Percentiles rank a stretch among this genome's conserved stretches.
Conservation (phyloP, 1,284 basidiomycete species). For the Rhodotorula sp. region DNA sequence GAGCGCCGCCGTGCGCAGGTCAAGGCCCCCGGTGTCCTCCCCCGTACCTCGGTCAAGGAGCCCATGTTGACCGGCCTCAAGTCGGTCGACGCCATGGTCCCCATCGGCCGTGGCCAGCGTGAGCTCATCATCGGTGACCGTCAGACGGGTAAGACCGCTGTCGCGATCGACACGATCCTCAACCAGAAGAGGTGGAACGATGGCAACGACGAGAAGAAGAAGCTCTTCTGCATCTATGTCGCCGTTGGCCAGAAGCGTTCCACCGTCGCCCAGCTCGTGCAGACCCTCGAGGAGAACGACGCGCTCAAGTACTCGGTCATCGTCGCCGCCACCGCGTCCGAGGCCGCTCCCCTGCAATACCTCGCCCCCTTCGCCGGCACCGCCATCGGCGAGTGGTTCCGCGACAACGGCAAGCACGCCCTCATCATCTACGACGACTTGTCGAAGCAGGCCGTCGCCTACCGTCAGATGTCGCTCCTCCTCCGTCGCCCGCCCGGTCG, state of each 20-base stretch:
- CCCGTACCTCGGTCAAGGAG: conserved; percentile 98
- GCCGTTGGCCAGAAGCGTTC: conserved; percentile 99
- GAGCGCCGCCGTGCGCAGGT: conserved; percentile 94
- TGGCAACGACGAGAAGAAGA: conserved; percentile 85
- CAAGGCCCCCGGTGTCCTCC: conserved; percentile 98
- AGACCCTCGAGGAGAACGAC: conserved; percentile 99
- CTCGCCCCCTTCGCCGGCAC: conserved; percentile 99
- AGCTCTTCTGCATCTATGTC: conserved; percentile 98
- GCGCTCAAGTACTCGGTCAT: conserved; percentile 99
- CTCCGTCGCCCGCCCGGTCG: conserved; percentile 99
- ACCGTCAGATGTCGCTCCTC: conserved; percentile 99
- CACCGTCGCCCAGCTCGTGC: conserved; percentile 97
- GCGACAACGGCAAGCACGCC: conserved; percentile 92
- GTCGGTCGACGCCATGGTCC: conserved; percentile 99
- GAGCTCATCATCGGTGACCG: conserved; percentile 99
- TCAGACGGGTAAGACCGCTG: conserved; percentile 99
- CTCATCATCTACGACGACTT: conserved; percentile 99
- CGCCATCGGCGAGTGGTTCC: conserved; percentile 99
- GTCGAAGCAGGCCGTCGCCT: conserved; percentile 99
- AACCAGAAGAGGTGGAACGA: conserved; percentile 99
- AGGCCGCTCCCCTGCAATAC: conserved; percentile 98
- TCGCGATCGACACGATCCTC: conserved; percentile 98
- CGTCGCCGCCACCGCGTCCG: conserved; percentile 97
- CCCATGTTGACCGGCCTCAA: conserved; percentile 99
- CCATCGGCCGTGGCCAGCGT: conserved; percentile 99